A percentile compares a stretch with the other conserved stretches of the same genome.
phyloP scores from a whole-genome alignment of 2,329 filamentous ascomycete genomes.

The Ophiostoma ips region DNA sequence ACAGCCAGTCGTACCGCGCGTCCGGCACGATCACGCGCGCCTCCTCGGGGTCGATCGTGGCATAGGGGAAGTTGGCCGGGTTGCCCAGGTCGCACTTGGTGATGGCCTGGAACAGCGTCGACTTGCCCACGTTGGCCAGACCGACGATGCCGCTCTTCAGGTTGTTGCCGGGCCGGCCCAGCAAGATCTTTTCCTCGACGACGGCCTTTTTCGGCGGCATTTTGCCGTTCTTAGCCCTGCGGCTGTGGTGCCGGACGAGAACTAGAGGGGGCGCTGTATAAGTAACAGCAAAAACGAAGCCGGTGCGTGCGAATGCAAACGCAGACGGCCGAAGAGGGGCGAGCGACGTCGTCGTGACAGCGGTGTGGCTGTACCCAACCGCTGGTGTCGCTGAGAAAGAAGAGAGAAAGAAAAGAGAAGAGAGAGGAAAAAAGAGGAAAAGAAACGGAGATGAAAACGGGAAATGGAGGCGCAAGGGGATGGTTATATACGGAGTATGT shows the following conservation, averaged over 20 bases:
- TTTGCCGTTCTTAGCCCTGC: conserved; percentile 44
- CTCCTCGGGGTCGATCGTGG: conserved; percentile 97
- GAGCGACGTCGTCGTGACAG: conserved; percentile 27
- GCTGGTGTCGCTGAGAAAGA: conserved; percentile 8
- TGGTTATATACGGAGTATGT: conserved; percentile 2
- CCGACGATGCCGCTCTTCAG: conserved; percentile 99
- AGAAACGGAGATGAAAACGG: background rate
- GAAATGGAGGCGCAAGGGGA: conserved; percentile 2
- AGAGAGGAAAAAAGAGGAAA: conserved; percentile 9
- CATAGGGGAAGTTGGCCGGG: conserved; percentile 98
- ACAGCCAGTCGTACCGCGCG: conserved; percentile 90
- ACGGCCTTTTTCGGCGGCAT: conserved; percentile 94
- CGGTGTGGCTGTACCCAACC: conserved; percentile 10
- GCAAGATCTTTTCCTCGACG: conserved; percentile 88
- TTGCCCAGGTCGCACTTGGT: conserved; percentile 96
- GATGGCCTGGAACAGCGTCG: conserved; percentile 97
- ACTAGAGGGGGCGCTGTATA: background rate
- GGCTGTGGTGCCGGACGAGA: conserved; percentile 18
- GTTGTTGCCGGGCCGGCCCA: conserved; percentile 94
- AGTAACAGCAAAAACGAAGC: conserved; percentile 13
- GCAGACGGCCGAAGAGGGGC: conserved; percentile 19
- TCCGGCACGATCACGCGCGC: conserved; percentile 94
- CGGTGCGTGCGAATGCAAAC: conserved; percentile 5
- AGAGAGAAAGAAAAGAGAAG: conserved; percentile 14
- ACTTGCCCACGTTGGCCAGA: conserved; percentile 98